These are phyloP conservation scores for Salvia miltiorrhiza DNA, from an alignment of 257 asterid species.

Conservation along the genomic window DNA sequence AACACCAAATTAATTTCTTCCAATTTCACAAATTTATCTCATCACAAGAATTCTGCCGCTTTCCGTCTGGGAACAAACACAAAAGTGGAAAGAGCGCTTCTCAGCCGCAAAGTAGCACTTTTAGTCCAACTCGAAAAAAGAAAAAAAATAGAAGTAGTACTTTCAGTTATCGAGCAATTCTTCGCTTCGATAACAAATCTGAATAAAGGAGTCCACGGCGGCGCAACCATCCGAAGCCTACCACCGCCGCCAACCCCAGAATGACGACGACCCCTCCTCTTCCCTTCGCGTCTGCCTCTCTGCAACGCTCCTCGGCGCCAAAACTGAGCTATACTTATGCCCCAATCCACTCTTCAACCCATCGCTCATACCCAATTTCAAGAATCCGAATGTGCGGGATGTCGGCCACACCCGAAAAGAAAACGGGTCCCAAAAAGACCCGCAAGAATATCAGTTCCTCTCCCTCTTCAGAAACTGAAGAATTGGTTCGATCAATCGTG, in stretches of 20 bases:
- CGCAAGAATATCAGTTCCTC: too few species aligned
- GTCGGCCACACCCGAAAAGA: conserved; percentile 39
- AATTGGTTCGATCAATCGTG: conserved; percentile 57
- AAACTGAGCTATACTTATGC: conserved; percentile 20
- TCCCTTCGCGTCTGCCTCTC: conserved; percentile 28
- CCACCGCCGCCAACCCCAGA: not conserved
- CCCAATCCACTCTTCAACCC: conserved; percentile 15
- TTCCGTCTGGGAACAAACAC: too few species aligned
- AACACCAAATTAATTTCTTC: too few species aligned
- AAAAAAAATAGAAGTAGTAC: too few species aligned
- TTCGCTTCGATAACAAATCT: too few species aligned
- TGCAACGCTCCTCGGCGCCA: conserved; percentile 18
- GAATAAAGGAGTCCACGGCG: conserved; percentile 26
- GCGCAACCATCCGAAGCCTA: conserved; percentile 12
- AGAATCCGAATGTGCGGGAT: conserved; percentile 36
- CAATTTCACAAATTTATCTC: too few species aligned
- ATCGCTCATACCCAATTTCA: conserved; percentile 10
- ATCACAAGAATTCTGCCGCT: too few species aligned
- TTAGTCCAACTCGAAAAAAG: too few species aligned
- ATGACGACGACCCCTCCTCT: conserved; percentile 29
- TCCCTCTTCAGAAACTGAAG: conserved; percentile 62
- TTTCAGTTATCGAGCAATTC: too few species aligned
- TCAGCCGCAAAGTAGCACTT: too few species aligned
- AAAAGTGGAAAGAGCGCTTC: too few species aligned
- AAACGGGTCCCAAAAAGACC: conserved; percentile 31